Base-by-base conservation (phyloP, 306 rosid species). In the Vigna nakashimae region DNA sequence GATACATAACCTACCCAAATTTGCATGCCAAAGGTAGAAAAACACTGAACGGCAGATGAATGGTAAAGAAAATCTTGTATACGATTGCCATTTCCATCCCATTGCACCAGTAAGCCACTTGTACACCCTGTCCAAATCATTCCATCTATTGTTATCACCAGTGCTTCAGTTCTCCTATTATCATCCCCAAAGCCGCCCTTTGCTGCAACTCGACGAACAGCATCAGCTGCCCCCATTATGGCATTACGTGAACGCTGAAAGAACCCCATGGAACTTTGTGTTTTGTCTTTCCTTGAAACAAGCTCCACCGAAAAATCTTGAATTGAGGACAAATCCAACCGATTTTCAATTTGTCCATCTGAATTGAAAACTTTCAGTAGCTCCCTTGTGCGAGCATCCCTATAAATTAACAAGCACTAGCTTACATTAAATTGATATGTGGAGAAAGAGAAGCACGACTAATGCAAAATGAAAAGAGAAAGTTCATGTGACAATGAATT, bases 171-270 rank as follows among this genome's bases (percentile, higher is more conserved):
- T 86, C 95, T 90, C 68, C 92, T 85, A 82, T 87, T 89, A 80
- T 94, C 98, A 81, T 94, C 98, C 71, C 97, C 98, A 82, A 89
- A 88, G 79, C 86, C 82, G 38, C 98, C 97, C 88, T 90, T 92
- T 36, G 82, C 93, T 67, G 98, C 95, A 82, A 83, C 97, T 64
- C 98, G 93, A 40, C 98, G 97, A 69, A 94, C 97, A 86, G 97
- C 97, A 90, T 90, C 98, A 32, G 98, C 97, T 22, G 98, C 97
- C 30, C 98, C 98, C 86, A 94, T 87, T 82, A 94, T 80, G 71
- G 91, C 97, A 84, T 92, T 94, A 30, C 98, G 91, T 77, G 98
- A 95, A 51, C 98, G 97, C 85, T 95, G 98, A 76, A 95, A 87
- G 87, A 95, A 95, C 43, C 98, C 98, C 80, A 92, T 80, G 48